These are phyloP conservation scores for Xylaria intraflava DNA, from an alignment of 495 filamentous ascomycete species.

Conservation along the genomic window DNA sequence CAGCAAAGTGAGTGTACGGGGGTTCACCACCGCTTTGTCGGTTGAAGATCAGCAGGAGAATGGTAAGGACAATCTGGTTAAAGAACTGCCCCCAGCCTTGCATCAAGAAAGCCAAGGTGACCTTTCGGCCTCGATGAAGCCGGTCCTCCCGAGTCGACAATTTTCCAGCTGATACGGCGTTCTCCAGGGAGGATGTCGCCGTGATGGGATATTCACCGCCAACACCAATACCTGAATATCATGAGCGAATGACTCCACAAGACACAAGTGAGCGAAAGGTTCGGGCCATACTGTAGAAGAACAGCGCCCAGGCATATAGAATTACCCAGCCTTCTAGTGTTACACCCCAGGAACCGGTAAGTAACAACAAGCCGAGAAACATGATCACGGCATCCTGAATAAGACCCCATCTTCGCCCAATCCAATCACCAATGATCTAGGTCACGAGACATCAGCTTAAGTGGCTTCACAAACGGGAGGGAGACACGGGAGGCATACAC, in stretches of 20 bases:
- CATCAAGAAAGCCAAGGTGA: conserved; percentile 91
- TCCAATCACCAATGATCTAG: conserved; percentile 50
- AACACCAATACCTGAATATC: conserved; percentile 59
- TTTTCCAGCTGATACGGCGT: conserved; percentile 73
- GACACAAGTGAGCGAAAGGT: too few species aligned
- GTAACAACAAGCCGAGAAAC: conserved; percentile 81
- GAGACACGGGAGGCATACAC: conserved; percentile 39
- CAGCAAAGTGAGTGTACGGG: conserved; percentile 62
- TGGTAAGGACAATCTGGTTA: conserved; percentile 80
- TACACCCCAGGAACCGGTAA: conserved; percentile 77
- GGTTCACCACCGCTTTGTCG: conserved; percentile 56
- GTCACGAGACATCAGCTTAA: background rate
- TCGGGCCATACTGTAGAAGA: conserved; percentile 62
- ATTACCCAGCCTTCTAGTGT: conserved; percentile 85
- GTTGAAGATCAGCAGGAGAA: conserved; percentile 76
- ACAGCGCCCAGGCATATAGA: conserved; percentile 84
- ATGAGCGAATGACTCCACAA: background rate
- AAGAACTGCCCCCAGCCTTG: conserved; percentile 92
- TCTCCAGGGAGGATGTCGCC: conserved; percentile 92
- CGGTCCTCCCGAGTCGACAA: conserved; percentile 84
- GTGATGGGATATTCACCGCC: conserved; percentile 95
- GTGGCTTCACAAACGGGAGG: conserved; percentile 26
- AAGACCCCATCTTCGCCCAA: conserved; percentile 83
- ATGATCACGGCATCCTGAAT: conserved; percentile 92
- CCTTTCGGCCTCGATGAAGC: conserved; percentile 86